Evolutionary conservation across 106 monocot genomes (phyloP).

Genomic region (Alisma plantagoaquatica): DNA sequence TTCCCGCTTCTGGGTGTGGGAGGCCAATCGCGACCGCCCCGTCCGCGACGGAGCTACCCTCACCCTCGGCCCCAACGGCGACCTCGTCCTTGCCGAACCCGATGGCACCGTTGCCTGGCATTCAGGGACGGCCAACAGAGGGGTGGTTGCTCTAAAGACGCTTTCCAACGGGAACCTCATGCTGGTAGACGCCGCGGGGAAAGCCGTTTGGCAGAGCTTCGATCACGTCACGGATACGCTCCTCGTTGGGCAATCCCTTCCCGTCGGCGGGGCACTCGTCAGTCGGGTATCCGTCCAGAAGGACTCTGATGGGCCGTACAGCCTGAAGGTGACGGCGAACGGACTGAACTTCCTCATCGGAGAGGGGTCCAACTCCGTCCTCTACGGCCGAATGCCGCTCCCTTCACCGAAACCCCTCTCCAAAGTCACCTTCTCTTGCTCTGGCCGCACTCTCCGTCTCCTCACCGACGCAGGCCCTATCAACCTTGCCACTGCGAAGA

Average conservation of each 20-base stretch:
- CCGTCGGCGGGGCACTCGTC: conserved; percentile 20
- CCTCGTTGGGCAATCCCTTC: conserved; percentile 41
- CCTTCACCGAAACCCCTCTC: neutral
- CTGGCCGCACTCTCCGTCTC: neutral
- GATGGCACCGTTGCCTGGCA: conserved; percentile 36
- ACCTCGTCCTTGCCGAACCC: conserved; percentile 36
- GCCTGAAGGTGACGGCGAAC: conserved; percentile 5
- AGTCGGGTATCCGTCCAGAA: conserved; percentile 28
- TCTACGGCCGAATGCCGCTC: neutral
- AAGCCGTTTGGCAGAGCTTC: conserved; percentile 50
- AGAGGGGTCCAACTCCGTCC: neutral
- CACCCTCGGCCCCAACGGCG: conserved; percentile 27
- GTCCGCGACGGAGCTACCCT: conserved; percentile 42
- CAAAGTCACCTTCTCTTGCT: too few species aligned
- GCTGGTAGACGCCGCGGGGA: conserved; percentile 15
- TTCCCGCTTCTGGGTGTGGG: conserved; percentile 49
- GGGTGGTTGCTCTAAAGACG: conserved; percentile 26
- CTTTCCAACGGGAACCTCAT: conserved; percentile 40
- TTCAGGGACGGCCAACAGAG: conserved; percentile 37
- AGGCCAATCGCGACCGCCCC: conserved; percentile 41
- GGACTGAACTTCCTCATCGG: neutral
- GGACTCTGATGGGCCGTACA: conserved; percentile 29
- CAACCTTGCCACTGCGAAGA: conserved; percentile 9
- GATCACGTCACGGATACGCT: conserved; percentile 51
- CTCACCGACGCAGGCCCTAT: neutral